phyloP scores from a whole-genome alignment of 371 early-diverging fungal species.

The Smittium culicis region DNA sequence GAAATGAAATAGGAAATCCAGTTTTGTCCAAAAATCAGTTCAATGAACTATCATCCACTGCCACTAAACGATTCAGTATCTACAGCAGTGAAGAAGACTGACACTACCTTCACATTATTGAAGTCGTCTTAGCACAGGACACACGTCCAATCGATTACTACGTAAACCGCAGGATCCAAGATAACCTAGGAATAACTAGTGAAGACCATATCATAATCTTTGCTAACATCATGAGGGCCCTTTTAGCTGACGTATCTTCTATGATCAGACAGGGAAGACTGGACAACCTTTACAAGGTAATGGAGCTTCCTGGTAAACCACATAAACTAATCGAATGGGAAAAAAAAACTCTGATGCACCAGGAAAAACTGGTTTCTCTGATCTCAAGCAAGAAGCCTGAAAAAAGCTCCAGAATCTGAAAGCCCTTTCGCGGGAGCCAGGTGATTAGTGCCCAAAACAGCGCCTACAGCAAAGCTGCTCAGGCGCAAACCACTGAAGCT shows the following conservation, averaged over 20 bases:
- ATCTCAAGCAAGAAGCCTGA: neutral
- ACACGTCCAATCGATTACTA: neutral
- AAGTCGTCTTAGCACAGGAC: neutral
- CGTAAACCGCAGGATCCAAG: neutral
- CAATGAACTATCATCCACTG: neutral
- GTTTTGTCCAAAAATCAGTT: neutral
- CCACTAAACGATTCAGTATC: neutral
- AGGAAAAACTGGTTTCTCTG: neutral
- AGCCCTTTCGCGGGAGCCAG: neutral
- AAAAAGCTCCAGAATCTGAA: neutral
- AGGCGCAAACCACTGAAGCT: neutral
- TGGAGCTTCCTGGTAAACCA: neutral
- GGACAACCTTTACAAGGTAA: neutral
- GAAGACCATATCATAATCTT: neutral
- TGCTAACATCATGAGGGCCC: neutral
- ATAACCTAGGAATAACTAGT: neutral
- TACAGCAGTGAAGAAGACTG: neutral
- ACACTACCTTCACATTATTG: neutral
- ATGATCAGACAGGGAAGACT: neutral
- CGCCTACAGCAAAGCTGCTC: neutral
- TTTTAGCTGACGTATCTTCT: neutral
- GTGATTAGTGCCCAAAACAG: neutral
- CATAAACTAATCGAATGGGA: neutral
- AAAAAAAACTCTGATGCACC: neutral
- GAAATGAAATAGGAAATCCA: neutral